phyloP scores from a whole-genome alignment of 2,329 filamentous ascomycete genomes.

The Colletotrichum melonis region DNA sequence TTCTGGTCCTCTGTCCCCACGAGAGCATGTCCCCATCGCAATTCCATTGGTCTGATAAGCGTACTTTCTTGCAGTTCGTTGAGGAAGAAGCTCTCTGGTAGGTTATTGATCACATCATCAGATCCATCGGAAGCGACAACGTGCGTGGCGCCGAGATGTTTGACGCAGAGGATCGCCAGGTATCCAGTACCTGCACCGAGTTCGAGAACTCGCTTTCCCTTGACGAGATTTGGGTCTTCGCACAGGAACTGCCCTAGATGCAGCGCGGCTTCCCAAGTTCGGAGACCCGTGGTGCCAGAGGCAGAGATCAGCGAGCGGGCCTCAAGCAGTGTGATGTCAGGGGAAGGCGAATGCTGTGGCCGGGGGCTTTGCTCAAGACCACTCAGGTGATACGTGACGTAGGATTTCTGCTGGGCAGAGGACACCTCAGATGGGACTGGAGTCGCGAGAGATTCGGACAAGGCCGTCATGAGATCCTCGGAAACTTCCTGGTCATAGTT shows the following conservation, averaged over 20 bases:
- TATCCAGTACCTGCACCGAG: slow-evolving; percentile 83
- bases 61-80: slow-evolving; percentile 68
- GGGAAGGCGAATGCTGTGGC: slow-evolving; percentile 2
- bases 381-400: slow-evolving; percentile 76
- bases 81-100: slow-evolving; percentile 75
- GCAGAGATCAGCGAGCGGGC: slow-evolving; percentile 76
- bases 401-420: slow-evolving; percentile 77
- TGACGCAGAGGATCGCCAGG: slow-evolving; percentile 79
- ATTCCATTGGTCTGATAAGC: slow-evolving; percentile 60
- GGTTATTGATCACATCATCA: slow-evolving; percentile 74
- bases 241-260: slow-evolving; percentile 78
- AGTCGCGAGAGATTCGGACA: slow-evolving; percentile 73
- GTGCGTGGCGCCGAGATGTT: slow-evolving; percentile 67
- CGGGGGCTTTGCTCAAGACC: slow-evolving; percentile 38
- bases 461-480: slow-evolving; percentile 78
- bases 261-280: slow-evolving; percentile 85
- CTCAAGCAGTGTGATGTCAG: slow-evolving; percentile 73
- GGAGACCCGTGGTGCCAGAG: slow-evolving; percentile 78
- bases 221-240: slow-evolving; percentile 55
- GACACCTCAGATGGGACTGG: slow-evolving; percentile 72
- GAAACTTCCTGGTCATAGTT: slow-evolving; percentile 76
- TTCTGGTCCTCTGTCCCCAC: slow-evolving; percentile 66
- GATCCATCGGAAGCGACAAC: slow-evolving; percentile 81
- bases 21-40: slow-evolving; percentile 74
- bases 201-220: slow-evolving; percentile 72